Conservation (phyloP, 2,329 filamentous ascomycete species). For the Aspergillus sp. region DNA sequence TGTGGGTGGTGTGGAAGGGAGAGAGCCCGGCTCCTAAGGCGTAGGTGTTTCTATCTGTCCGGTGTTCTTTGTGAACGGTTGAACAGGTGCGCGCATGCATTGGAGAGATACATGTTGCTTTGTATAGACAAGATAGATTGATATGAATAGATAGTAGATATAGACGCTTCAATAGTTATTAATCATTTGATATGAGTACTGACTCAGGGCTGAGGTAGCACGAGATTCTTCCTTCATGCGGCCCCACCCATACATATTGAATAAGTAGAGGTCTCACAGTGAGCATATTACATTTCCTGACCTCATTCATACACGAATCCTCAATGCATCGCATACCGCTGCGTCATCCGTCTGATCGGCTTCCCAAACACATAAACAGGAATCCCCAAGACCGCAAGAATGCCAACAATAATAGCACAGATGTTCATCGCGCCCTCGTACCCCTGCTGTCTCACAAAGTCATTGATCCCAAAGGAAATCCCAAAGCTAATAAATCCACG, state of each 20-base stretch:
- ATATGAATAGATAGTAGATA: not conserved
- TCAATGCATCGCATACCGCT: constrained; percentile 8
- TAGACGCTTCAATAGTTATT: not conserved
- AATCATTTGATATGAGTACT: not conserved
- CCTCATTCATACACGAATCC: not conserved
- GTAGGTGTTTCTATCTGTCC: too few species aligned
- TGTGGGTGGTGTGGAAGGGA: constrained; percentile 39
- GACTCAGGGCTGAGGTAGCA: not conserved
- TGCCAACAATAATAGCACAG: constrained; percentile 9
- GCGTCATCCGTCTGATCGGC: constrained; percentile 5
- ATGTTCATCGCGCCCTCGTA: constrained; percentile 11
- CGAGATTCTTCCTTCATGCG: too few species aligned
- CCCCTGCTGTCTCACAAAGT: constrained; percentile 5
- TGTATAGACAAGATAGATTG: too few species aligned
- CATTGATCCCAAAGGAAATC: constrained; percentile 10
- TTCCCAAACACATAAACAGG: constrained; percentile 9
- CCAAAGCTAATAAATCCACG: constrained; percentile 14
- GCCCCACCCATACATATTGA: not conserved
- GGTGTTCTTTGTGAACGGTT: too few species aligned
- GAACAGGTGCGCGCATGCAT: too few species aligned
- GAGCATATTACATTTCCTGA: too few species aligned
- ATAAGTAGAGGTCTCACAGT: too few species aligned
- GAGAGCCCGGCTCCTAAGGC: constrained; percentile 1
- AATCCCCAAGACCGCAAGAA: constrained; percentile 3
- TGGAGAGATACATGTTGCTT: too few species aligned